These are phyloP conservation scores for Magnaporthiopsis rhizophila DNA, from an alignment of 2,329 filamentous ascomycete species.

Conservation along the genomic window DNA sequence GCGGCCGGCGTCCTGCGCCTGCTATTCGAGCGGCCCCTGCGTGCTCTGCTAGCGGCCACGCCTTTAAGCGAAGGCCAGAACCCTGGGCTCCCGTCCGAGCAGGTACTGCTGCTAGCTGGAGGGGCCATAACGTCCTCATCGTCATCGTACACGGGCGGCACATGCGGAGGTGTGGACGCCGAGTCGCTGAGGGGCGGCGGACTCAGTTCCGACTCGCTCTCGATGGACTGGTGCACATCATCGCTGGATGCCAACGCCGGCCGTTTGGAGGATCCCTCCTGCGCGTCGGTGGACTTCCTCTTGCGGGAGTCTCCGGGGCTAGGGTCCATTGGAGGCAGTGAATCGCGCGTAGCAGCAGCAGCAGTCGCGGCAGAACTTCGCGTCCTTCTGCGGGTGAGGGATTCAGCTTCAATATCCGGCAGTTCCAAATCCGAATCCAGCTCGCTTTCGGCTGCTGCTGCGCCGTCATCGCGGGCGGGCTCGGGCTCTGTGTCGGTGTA, in stretches of 20 bases:
- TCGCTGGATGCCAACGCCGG: conserved; percentile 16
- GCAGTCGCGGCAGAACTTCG: conserved; percentile 1
- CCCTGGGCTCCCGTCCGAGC: conserved; percentile 30
- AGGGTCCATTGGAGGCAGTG: conserved; percentile 7
- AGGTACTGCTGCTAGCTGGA: conserved; percentile 43
- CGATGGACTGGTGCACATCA: conserved; percentile 17
- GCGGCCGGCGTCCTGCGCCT: conserved; percentile 26
- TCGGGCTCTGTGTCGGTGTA: conserved; percentile 13
- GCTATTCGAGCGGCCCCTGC: conserved; percentile 12
- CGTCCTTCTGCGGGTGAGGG: conserved; percentile 3
- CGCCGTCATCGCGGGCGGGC: conserved; percentile 13
- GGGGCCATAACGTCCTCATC: conserved; percentile 45
- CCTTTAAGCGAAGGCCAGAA: conserved; percentile 45
- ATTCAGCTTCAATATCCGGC: neutral
- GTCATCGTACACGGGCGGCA: conserved; percentile 17
- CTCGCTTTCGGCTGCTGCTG: conserved; percentile 13
- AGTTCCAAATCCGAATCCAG: neutral
- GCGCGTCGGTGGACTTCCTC: conserved; percentile 44
- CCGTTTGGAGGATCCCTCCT: conserved; percentile 27
- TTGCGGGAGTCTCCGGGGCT: conserved; percentile 35
- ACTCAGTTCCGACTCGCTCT: conserved; percentile 13
- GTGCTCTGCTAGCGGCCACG: conserved; percentile 33
- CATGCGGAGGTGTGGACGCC: conserved; percentile 11
- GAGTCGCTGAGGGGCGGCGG: conserved; percentile 7
- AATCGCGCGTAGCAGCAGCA: neutral